phyloP scores from a whole-genome alignment of 192 early-diverging fungal species.

The Podila epicladia region DNA sequence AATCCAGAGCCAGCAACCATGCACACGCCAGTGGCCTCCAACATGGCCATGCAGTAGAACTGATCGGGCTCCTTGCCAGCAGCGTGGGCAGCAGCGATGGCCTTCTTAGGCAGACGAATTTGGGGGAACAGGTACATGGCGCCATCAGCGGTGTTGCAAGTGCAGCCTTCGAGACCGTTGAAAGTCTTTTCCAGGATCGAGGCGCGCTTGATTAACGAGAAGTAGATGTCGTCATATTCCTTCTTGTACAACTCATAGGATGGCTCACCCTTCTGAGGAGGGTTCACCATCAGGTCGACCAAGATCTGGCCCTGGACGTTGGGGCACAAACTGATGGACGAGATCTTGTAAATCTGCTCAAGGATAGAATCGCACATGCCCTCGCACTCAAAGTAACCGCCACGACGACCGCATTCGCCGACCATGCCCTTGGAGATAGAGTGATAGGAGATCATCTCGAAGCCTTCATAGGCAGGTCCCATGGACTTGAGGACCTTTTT shows the following conservation, averaged over 20 bases:
- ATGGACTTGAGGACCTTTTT: constrained; percentile 91
- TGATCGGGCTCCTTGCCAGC: constrained; percentile 83
- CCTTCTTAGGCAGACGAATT: constrained; percentile 77
- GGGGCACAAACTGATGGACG: constrained; percentile 92
- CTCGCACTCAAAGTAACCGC: constrained; percentile 97
- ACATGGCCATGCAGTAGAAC: constrained; percentile 91
- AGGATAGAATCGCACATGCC: constrained; percentile 79
- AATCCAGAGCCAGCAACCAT: constrained; percentile 96
- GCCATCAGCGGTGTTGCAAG: constrained; percentile 89
- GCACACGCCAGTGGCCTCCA: constrained; percentile 96
- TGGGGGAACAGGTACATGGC: constrained; percentile 98
- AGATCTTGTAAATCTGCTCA: constrained; percentile 94
- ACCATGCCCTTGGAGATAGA: constrained; percentile 98
- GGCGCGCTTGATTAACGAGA: constrained; percentile 86
- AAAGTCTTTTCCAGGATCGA: constrained; percentile 76
- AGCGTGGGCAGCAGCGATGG: constrained; percentile 80
- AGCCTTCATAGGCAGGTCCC: constrained; percentile 69
- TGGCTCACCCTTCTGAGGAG: constrained; percentile 82
- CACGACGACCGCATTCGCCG: constrained; percentile 97
- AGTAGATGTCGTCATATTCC: constrained; percentile 80
- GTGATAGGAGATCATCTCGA: constrained; percentile 97
- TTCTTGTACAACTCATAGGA: constrained; percentile 78
- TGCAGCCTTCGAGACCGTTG: constrained; percentile 84
- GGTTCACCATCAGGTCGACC: constrained; percentile 93
- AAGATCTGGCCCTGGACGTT: constrained; percentile 96